A percentile compares a stretch with the other conserved stretches of the same genome.
Evolutionary conservation across 2,329 filamentous ascomycete species (phyloP).

Genomic region (Capronia coronata): DNA sequence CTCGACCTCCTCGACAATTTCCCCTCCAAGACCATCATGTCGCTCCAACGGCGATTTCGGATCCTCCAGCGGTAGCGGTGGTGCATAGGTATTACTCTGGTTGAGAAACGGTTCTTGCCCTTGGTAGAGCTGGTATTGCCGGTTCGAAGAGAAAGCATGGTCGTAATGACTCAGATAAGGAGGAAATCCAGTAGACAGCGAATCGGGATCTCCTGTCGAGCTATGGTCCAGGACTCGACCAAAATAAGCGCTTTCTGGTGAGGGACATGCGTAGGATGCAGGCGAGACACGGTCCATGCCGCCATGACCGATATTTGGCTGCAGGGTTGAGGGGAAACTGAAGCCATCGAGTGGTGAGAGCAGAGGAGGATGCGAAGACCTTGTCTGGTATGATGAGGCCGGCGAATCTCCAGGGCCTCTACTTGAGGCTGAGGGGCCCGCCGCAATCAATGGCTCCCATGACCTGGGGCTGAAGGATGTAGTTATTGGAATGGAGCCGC

Average conservation of each 20-base stretch:
- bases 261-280: conserved; percentile 7
- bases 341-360: conserved; percentile 3
- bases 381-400: background rate
- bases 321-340: background rate
- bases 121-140: conserved; percentile 3
- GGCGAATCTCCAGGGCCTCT: background rate
- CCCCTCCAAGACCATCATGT: conserved; percentile 2
- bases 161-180: conserved; percentile 8
- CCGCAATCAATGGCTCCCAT: conserved; percentile 6
- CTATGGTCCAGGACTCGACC: conserved; percentile 13
- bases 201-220: background rate
- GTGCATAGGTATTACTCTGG: conserved; percentile 3
- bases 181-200: conserved; percentile 10
- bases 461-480: conserved; percentile 5
- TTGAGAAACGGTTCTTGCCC: conserved; percentile 1
- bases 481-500: background rate
- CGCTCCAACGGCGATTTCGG: conserved; percentile 1
- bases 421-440: conserved; percentile 4
- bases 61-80: background rate
- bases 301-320: conserved; percentile 1
- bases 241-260: conserved; percentile 17
- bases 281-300: conserved; percentile 9
- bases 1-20: conserved; percentile 31
- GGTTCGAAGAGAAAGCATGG: conserved; percentile 1
- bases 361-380: background rate